Percentiles rank a stretch among this genome's conserved stretches.
Conservation (phyloP, 768 basidiomycete genomes). For the Trametes sanguinea region DNA sequence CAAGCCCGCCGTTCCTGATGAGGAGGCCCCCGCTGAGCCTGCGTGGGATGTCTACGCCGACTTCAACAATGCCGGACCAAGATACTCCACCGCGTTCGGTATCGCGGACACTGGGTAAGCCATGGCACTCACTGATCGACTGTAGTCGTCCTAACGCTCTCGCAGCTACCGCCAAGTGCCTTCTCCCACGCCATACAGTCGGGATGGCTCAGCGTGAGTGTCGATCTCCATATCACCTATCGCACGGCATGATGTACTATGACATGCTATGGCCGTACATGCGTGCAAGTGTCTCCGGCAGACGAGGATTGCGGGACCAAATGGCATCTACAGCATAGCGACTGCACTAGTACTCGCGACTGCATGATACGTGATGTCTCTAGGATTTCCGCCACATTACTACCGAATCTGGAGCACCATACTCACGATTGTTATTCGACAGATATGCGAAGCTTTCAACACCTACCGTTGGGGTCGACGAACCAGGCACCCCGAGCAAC, state of each 20-base stretch:
- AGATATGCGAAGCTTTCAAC: slow-evolving; percentile 25
- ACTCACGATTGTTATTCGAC: neutral
- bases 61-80: slow-evolving; percentile 84
- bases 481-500: slow-evolving; percentile 41
- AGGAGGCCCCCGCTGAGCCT: slow-evolving; percentile 58
- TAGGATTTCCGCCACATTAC: too few species aligned
- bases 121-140: neutral
- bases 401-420: neutral
- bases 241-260: too few species aligned
- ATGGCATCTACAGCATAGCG: too few species aligned
- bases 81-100: slow-evolving; percentile 68
- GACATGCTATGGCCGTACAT: too few species aligned
- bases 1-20: slow-evolving; percentile 51
- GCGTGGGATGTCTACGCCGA: slow-evolving; percentile 86
- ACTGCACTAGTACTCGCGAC: too few species aligned
- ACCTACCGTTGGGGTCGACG: slow-evolving; percentile 36
- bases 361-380: too few species aligned
- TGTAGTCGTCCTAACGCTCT: neutral
- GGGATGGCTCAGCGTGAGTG: slow-evolving; percentile 12
- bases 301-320: too few species aligned
- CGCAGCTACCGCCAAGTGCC: slow-evolving; percentile 31
- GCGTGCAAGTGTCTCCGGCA: too few species aligned
- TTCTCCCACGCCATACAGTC: slow-evolving; percentile 20
- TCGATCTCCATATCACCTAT: neutral
- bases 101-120: slow-evolving; percentile 45